A percentile compares a stretch with the other conserved stretches of the same genome.
phyloP scores from a whole-genome alignment of 2,329 filamentous ascomycete species.

The Neopestalotiopsis sp. region DNA sequence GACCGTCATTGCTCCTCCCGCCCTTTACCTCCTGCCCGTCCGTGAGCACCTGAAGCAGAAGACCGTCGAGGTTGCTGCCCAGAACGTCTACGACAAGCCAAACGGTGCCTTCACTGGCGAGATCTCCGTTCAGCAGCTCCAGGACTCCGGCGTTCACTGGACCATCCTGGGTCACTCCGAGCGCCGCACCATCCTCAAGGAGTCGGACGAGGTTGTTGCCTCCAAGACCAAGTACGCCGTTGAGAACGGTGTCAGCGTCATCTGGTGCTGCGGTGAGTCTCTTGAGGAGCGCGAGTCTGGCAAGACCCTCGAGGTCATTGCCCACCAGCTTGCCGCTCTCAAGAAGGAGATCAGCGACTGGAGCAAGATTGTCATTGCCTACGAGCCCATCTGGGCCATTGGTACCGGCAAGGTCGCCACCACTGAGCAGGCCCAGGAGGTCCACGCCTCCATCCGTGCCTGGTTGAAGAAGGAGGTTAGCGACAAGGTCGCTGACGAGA shows the following conservation, averaged over 20 bases:
- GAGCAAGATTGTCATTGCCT: constrained; percentile 94
- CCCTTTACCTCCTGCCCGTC: constrained; percentile 88
- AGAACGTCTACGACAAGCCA: constrained; percentile 98
- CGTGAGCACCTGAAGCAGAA: constrained; percentile 74
- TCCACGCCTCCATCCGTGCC: constrained; percentile 87
- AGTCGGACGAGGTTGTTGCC: constrained; percentile 85
- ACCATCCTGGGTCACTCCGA: constrained; percentile 93
- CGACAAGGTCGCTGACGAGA: constrained; percentile 79
- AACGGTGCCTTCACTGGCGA: constrained; percentile 97
- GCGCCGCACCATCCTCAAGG: constrained; percentile 86
- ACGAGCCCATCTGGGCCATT: constrained; percentile 97
- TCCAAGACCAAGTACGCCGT: constrained; percentile 94
- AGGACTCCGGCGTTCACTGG: constrained; percentile 89
- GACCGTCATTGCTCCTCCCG: constrained; percentile 91
- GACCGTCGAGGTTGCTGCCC: constrained; percentile 84
- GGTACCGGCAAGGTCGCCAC: constrained; percentile 94
- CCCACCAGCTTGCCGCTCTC: constrained; percentile 83
- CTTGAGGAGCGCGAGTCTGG: constrained; percentile 88
- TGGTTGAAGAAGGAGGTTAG: constrained; percentile 84
- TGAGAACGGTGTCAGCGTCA: constrained; percentile 85
- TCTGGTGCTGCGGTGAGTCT: constrained; percentile 97
- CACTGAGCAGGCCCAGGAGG: constrained; percentile 90
- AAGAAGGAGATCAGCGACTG: constrained; percentile 81
- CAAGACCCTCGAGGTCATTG: constrained; percentile 87
- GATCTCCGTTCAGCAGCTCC: constrained; percentile 89